These are phyloP conservation scores for Citropsis articulata DNA, from an alignment of 345 rosid genomes.

Conservation along the genomic window DNA sequence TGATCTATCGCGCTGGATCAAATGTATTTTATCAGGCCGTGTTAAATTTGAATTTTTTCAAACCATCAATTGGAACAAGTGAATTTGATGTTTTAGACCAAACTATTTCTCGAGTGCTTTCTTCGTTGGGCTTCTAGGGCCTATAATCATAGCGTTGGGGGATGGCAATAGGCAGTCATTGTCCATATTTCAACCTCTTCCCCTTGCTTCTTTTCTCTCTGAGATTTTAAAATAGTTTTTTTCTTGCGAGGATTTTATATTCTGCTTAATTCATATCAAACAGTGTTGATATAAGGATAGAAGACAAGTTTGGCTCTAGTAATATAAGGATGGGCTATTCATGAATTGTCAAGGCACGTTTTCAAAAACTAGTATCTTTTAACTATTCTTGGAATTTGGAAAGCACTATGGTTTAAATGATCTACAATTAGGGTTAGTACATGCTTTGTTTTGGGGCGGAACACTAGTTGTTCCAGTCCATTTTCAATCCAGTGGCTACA, in stretches of 20 bases:
- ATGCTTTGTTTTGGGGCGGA: background rate
- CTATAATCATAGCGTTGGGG: background rate
- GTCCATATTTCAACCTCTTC: background rate
- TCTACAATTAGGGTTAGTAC: background rate
- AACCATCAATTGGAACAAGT: background rate
- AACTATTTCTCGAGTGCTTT: background rate
- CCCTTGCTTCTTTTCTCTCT: background rate
- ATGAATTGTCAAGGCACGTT: background rate
- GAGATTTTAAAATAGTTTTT: background rate
- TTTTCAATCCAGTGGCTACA: background rate
- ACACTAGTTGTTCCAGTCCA: background rate
- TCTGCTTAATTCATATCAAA: background rate
- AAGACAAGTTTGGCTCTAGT: background rate
- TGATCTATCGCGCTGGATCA: background rate
- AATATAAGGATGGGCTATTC: background rate
- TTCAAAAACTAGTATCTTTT: background rate
- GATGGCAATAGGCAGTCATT: background rate
- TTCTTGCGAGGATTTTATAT: background rate
- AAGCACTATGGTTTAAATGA: background rate
- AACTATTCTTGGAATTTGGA: background rate
- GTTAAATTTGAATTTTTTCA: background rate
- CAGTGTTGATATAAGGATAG: background rate
- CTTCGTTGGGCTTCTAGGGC: background rate
- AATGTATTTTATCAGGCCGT: background rate
- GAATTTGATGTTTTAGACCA: background rate